Percentiles rank a stretch among this genome's conserved stretches.
Conservation (phyloP, 179 eudicot genomes). For the Silene noctiflora region DNA sequence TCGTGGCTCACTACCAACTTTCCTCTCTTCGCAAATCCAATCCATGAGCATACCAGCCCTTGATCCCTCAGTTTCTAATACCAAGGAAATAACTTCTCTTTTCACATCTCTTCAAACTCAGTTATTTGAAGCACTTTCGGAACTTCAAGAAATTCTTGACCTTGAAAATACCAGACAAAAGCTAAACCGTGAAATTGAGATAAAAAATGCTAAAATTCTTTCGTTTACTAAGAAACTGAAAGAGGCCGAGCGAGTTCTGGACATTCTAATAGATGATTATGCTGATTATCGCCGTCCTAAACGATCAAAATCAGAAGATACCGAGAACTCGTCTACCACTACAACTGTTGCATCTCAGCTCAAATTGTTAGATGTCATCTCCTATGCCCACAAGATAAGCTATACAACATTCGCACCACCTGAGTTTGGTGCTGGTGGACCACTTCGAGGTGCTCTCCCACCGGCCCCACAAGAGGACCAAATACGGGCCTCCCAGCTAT, state of each 20-base stretch:
- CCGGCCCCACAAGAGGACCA: conserved; percentile 99
- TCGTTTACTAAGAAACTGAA: conserved; percentile 83
- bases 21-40: conserved; percentile 55
- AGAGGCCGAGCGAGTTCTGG: conserved; percentile 79
- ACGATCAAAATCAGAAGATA: conserved; percentile 49
- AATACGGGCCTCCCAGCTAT: conserved; percentile 88
- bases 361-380: conserved; percentile 65
- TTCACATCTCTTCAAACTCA: conserved; percentile 79
- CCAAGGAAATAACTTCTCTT: conserved; percentile 60
- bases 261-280: conserved; percentile 82
- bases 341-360: conserved; percentile 69
- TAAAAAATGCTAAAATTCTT: conserved; percentile 62
- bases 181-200: conserved; percentile 49
- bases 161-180: conserved; percentile 82
- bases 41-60: conserved; percentile 36
- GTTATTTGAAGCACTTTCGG: conserved; percentile 77
- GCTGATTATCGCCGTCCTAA: conserved; percentile 78
- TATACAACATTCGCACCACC: conserved; percentile 98
- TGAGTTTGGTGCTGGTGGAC: conserved; percentile 88
- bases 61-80: conserved; percentile 52
- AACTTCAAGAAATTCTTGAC: conserved; percentile 92
- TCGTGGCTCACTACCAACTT: conserved; percentile 84
- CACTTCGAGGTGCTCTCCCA: conserved; percentile 88
- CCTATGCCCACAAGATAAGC: conserved; percentile 90
- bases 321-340: conserved; percentile 33